These are phyloP conservation scores for Gynandropsis gynandra DNA, from an alignment of 345 rosid genomes.

Conservation along the genomic window DNA sequence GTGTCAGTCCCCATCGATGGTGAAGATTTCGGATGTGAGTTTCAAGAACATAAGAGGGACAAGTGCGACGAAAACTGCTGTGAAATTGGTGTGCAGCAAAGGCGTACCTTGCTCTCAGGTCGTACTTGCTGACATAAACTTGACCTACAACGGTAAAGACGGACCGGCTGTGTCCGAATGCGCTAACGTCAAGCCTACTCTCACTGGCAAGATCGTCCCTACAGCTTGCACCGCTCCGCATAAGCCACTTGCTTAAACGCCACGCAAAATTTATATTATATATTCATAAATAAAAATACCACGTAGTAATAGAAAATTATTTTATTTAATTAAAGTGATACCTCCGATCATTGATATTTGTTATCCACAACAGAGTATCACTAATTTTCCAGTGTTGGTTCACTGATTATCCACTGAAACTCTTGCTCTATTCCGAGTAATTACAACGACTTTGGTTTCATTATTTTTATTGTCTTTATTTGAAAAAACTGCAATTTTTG, in stretches of 20 bases:
- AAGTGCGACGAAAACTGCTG: conserved; percentile 29
- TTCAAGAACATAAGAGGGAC: conserved; percentile 48
- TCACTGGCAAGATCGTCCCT: conserved; percentile 12
- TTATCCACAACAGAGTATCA: no score
- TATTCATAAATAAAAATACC: no score
- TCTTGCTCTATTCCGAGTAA: no score
- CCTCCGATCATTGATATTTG: no score
- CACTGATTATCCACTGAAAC: no score
- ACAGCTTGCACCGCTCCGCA: conserved; percentile 13
- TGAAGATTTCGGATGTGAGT: conserved; percentile 33
- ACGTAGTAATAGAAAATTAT: no score
- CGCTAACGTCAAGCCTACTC: conserved; percentile 32
- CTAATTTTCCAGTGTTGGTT: no score
- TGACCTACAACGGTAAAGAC: conserved; percentile 26
- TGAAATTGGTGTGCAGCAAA: conserved; percentile 39
- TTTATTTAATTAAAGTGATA: no score
- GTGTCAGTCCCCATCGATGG: conserved; percentile 27
- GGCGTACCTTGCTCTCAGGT: conserved; percentile 34
- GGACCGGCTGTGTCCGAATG: conserved; percentile 34
- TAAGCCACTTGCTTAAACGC: not conserved
- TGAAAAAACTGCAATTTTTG: no score
- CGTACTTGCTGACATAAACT: conserved; percentile 30
- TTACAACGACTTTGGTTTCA: no score
- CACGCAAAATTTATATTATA: no score
- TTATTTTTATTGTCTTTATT: no score